A percentile compares a stretch with the other conserved stretches of the same genome.
phyloP scores from a whole-genome alignment of 1,139 yeast species.

The Diutina scorzettiae region DNA sequence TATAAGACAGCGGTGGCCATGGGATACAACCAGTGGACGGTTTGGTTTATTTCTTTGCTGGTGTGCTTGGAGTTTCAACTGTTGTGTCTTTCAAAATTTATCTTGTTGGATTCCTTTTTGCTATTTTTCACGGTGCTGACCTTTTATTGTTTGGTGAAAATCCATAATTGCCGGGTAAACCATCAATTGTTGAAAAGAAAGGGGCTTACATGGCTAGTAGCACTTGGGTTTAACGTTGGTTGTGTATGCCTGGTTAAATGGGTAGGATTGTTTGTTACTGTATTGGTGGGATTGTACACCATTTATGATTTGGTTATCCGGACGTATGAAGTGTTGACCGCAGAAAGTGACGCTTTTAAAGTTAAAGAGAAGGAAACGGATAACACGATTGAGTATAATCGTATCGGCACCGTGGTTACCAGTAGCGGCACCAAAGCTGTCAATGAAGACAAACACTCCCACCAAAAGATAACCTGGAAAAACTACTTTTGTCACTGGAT shows the following conservation, averaged over 20 bases:
- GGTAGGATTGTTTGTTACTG: slow-evolving; percentile 5
- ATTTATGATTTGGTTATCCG: slow-evolving; percentile 1
- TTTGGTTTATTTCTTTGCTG: slow-evolving; percentile 46
- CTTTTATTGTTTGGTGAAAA: not conserved
- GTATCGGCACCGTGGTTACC: not conserved
- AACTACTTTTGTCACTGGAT: slow-evolving; percentile 59
- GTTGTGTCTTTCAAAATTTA: slow-evolving; percentile 57
- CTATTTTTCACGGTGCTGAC: slow-evolving; percentile 5
- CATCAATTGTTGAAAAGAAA: not conserved
- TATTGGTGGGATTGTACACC: slow-evolving; percentile 3
- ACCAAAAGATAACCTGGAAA: slow-evolving; percentile 12
- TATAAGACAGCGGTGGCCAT: slow-evolving; percentile 45
- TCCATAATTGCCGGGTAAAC: not conserved
- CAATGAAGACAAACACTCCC: not conserved
- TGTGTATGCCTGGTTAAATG: slow-evolving; percentile 2
- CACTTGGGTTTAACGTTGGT: not conserved
- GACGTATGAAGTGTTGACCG: not conserved
- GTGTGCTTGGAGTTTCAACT: slow-evolving; percentile 55
- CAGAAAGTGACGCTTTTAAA: not conserved
- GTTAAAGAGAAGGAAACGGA: not conserved
- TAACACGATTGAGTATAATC: not conserved
- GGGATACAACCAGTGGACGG: slow-evolving; percentile 33
- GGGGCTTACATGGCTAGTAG: not conserved
- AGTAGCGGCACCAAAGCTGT: too few relatives aligned
- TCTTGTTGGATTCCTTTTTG: slow-evolving; percentile 19